Evolutionary conservation across 129 eudicot genomes (phyloP).

Genomic region (Flaveria sonorensis): DNA sequence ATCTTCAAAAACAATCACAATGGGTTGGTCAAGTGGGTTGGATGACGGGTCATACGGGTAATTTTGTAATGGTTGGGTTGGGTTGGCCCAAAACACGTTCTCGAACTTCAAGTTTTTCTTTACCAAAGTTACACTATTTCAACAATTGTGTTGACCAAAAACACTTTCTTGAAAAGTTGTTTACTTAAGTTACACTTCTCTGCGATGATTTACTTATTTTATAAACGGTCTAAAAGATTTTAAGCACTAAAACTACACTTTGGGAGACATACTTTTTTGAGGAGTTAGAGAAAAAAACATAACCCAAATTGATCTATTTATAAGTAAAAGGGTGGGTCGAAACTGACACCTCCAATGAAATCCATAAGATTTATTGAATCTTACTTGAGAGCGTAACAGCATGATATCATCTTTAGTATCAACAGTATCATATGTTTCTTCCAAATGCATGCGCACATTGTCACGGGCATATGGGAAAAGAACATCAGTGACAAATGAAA

Average conservation of each 20-base stretch:
- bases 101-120: not conserved
- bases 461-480: slow-evolving; percentile 96
- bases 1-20: slow-evolving; percentile 47
- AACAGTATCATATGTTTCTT: slow-evolving; percentile 63
- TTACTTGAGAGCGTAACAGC: slow-evolving; percentile 74
- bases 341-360: not conserved
- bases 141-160: not conserved
- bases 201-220: not conserved
- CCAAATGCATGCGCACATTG: slow-evolving; percentile 87
- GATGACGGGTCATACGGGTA: not conserved
- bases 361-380: slow-evolving; percentile 15
- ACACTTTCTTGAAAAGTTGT: not conserved
- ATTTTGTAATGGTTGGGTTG: not conserved
- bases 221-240: not conserved
- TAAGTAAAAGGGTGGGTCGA: slow-evolving; percentile 3
- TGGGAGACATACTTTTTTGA: not conserved
- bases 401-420: slow-evolving; percentile 89
- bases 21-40: not conserved
- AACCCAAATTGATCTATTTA: not conserved
- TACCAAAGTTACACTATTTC: too few species aligned
- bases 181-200: not conserved
- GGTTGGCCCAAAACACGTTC: slow-evolving; percentile 1
- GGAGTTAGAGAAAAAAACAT: not conserved
- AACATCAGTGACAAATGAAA: slow-evolving; percentile 90
- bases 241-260: not conserved